phyloP scores from a whole-genome alignment of 2,329 filamentous ascomycete species.

The Pseudogymnoascus sp. region DNA sequence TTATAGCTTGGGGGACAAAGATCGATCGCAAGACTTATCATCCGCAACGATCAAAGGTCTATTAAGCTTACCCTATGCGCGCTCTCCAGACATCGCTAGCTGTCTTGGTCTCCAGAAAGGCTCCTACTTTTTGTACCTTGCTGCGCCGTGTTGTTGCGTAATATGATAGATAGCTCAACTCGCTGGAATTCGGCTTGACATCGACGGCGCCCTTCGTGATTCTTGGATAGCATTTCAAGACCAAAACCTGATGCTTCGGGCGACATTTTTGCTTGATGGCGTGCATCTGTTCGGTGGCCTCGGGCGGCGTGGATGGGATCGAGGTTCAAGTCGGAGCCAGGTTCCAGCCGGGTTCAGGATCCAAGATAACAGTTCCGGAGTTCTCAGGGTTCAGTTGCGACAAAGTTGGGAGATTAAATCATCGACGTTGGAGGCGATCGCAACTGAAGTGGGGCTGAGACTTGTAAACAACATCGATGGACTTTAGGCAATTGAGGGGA shows the following conservation, averaged over 20 bases:
- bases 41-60: neutral
- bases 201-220: constrained; percentile 86
- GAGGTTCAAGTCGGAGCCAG: neutral
- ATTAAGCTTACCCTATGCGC: constrained; percentile 65
- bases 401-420: neutral
- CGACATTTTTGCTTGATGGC: constrained; percentile 61
- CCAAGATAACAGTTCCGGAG: neutral
- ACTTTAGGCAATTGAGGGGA: neutral
- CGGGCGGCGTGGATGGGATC: neutral
- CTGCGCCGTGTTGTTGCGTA: constrained; percentile 90
- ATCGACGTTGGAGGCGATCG: neutral
- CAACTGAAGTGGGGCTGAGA: neutral
- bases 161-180: constrained; percentile 93
- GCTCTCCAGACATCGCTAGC: constrained; percentile 83
- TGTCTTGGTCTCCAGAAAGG: constrained; percentile 89
- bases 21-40: constrained; percentile 17
- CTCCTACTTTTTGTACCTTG: constrained; percentile 93
- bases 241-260: constrained; percentile 92
- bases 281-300: constrained; percentile 40
- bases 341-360: neutral
- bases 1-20: neutral
- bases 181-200: constrained; percentile 91
- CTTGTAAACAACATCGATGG: constrained; percentile 1
- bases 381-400: constrained; percentile 3
- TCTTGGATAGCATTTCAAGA: constrained; percentile 92